Conservation (phyloP, 441 rosid genomes). For the Gossypium gossypioides region DNA sequence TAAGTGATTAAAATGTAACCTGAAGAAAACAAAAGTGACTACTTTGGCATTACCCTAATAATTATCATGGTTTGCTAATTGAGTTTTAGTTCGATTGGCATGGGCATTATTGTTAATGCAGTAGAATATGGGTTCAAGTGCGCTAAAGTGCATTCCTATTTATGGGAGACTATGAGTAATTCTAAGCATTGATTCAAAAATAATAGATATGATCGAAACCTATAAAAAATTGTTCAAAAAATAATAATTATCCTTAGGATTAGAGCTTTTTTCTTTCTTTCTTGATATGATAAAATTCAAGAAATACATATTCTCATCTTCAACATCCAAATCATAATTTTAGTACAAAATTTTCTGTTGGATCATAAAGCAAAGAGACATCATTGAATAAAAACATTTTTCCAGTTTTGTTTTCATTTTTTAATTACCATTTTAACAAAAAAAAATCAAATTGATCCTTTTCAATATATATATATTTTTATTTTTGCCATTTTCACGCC, state of each 20-base stretch:
- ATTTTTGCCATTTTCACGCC: not conserved
- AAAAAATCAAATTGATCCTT: not conserved
- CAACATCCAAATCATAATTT: not conserved
- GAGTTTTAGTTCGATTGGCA: too few relatives aligned
- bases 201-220: too few relatives aligned
- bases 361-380: not conserved
- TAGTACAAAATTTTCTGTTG: not conserved
- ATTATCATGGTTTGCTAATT: too few relatives aligned
- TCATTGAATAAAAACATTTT: not conserved
- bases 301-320: not conserved
- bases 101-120: too few relatives aligned
- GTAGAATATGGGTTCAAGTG: too few relatives aligned
- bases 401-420: not conserved
- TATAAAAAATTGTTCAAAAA: not conserved
- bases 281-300: not conserved
- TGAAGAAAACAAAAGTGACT: too few relatives aligned
- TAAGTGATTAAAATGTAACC: too few relatives aligned
- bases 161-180: too few relatives aligned
- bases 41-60: too few relatives aligned
- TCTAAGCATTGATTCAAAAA: rapidly evolving
- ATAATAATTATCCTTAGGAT: not conserved
- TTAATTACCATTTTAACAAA: not conserved
- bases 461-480: not conserved
- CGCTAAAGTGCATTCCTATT: too few relatives aligned
- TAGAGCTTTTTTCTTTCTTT: not conserved